Conservation (phyloP, 2,329 filamentous ascomycete genomes). For the Sclerotinia subarctica region DNA sequence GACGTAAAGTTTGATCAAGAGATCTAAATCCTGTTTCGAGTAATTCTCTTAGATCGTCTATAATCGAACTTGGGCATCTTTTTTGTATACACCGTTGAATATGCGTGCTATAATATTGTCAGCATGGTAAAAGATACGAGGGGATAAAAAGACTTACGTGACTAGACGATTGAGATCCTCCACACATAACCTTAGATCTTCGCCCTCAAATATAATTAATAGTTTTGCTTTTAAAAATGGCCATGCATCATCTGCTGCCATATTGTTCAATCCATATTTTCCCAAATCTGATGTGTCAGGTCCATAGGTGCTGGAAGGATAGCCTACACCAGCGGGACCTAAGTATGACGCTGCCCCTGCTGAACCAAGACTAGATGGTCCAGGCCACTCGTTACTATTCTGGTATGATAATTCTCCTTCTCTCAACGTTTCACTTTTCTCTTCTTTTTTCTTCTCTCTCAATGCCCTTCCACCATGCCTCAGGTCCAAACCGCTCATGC, state of each 20-base stretch:
- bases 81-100: conserved; percentile 75
- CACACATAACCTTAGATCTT: conserved; percentile 73
- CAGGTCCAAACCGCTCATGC: conserved; percentile 75
- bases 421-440: conserved; percentile 46
- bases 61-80: conserved; percentile 64
- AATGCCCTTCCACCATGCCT: conserved; percentile 73
- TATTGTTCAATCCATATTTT: conserved; percentile 65
- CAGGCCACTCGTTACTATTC: conserved; percentile 46
- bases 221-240: conserved; percentile 73
- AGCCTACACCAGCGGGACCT: conserved; percentile 27
- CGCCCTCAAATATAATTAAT: conserved; percentile 75
- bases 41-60: conserved; percentile 75
- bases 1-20: conserved; percentile 77
- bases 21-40: conserved; percentile 79
- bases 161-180: conserved; percentile 82
- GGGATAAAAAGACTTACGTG: conserved; percentile 40
- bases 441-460: conserved; percentile 77
- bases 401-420: conserved; percentile 38
- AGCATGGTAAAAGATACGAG: neutral
- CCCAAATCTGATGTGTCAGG: conserved; percentile 52
- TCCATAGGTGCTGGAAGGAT: conserved; percentile 44
- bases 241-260: conserved; percentile 78
- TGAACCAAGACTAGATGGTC: conserved; percentile 51
- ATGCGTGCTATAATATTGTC: conserved; percentile 52
- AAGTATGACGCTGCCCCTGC: conserved; percentile 42